Percentiles rank a stretch among this genome's conserved stretches.
Evolutionary conservation across 176 grass and related monocot species (phyloP).

Genomic region (Hordeum vulgare): MorexV3_pseudomolecules_assembly NC_058518.1:231170421-231170920

Average conservation of each 20-base stretch:
- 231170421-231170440: no score
- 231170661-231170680: slow-evolving; percentile 28
- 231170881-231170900: slow-evolving; percentile 27
- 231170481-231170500: not conserved
- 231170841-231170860: slow-evolving; percentile 66
- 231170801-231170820: slow-evolving; percentile 58
- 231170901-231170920: slow-evolving; percentile 11
- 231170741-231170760: not conserved
- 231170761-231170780: slow-evolving; percentile 1
- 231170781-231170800: not conserved
- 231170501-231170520: slow-evolving; percentile 16
- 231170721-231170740: slow-evolving; percentile 29
- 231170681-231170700: slow-evolving; percentile 12
- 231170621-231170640: slow-evolving; percentile 20
- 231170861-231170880: slow-evolving; percentile 32
- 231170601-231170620: not conserved
- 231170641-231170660: not conserved
- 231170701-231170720: slow-evolving; percentile 25
- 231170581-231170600: slow-evolving; percentile 13
- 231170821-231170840: slow-evolving; percentile 79
- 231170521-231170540: not conserved
- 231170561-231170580: slow-evolving; percentile 13
- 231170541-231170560: not conserved
- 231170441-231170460: no score
- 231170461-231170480: not conserved